Conservation (phyloP, 257 asterid genomes). For the Fraxinus anomala region DNA sequence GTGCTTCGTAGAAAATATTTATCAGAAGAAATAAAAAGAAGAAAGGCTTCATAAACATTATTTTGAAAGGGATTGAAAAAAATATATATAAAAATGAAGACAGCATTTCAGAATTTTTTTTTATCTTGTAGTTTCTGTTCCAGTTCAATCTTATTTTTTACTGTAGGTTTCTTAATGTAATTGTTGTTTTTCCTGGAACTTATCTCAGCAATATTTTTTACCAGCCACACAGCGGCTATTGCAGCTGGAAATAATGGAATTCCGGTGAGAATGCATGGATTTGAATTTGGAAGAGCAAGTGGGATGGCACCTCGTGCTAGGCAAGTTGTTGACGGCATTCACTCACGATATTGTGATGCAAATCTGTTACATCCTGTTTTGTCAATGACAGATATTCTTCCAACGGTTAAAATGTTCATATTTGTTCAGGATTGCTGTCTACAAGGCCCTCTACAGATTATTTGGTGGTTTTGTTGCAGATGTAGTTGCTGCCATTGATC, state of each 20-base stretch:
- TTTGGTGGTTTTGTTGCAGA: constrained; percentile 98
- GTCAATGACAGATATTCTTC: constrained; percentile 4
- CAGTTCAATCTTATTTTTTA: not conserved
- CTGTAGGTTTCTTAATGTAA: not conserved
- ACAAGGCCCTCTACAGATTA: constrained; percentile 93
- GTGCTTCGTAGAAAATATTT: not conserved
- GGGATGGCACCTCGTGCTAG: constrained; percentile 99
- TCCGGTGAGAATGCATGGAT: constrained; percentile 92
- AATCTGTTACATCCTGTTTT: constrained; percentile 12
- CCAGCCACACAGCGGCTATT: constrained; percentile 94
- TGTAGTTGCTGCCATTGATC: constrained; percentile 98
- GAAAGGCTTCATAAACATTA: not conserved
- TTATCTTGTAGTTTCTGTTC: not conserved
- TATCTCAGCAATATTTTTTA: constrained; percentile 1
- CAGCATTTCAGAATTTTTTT: not conserved
- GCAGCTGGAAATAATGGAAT: constrained; percentile 99
- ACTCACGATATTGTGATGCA: not conserved
- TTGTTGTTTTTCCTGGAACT: not conserved
- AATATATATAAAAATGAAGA: not conserved
- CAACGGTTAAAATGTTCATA: constrained; percentile 23
- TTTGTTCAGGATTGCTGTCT: constrained; percentile 85
- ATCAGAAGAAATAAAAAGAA: not conserved
- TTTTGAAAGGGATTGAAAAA: not conserved
- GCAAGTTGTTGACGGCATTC: constrained; percentile 38
- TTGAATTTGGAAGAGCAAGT: constrained; percentile 96